These are phyloP conservation scores for Boechera divaricarpa DNA, from an alignment of 345 rosid genomes.

Conservation along the genomic window DNA sequence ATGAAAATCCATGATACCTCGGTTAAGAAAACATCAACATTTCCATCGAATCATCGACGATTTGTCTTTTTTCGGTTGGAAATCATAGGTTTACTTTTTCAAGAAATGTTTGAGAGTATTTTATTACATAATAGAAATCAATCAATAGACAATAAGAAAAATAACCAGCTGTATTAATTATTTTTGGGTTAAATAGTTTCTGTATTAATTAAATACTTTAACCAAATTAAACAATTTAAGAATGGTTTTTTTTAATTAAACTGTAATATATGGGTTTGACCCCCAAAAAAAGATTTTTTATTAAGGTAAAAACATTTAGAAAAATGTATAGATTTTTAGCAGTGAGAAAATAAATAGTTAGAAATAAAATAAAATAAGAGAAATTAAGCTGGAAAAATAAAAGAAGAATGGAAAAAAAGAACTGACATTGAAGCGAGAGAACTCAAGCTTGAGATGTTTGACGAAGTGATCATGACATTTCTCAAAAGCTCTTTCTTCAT, in stretches of 20 bases:
- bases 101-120: not conserved
- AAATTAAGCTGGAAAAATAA: not conserved
- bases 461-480: constrained; percentile 63
- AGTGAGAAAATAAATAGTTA: not conserved
- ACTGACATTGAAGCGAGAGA: constrained; percentile 76
- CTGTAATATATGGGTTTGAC: not conserved
- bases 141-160: not conserved
- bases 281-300: not conserved
- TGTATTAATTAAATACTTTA: not conserved
- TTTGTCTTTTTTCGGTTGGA: not conserved
- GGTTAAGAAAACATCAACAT: not conserved
- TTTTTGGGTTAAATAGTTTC: not conserved
- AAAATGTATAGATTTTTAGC: not conserved
- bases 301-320: not conserved
- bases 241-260: not conserved
- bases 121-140: not conserved
- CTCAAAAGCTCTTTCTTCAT: constrained; percentile 72
- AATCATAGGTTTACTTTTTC: not conserved
- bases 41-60: not conserved
- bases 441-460: constrained; percentile 70
- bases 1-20: not conserved
- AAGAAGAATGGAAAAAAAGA: not conserved
- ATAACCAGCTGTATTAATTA: not conserved
- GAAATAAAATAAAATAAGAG: not conserved
- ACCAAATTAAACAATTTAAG: not conserved